Evolutionary conservation across 257 asterid species (phyloP).

Genomic region (Plantago ovata): DNA sequence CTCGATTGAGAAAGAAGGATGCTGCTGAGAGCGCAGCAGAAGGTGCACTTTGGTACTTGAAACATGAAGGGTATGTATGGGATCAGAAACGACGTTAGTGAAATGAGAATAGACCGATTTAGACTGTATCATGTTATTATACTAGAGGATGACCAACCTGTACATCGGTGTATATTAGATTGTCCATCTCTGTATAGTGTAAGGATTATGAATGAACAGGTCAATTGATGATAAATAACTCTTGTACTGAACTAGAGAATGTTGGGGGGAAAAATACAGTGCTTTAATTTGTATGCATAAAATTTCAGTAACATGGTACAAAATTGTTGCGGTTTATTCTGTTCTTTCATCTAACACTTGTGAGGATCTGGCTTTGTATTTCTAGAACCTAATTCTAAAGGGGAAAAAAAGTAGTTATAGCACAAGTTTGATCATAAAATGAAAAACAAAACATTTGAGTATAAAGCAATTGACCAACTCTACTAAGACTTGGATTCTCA

Average conservation of each 20-base stretch:
- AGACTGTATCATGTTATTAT: background rate
- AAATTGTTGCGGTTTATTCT: too few species aligned
- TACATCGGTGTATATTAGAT: background rate
- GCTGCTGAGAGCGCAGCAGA: conserved; percentile 82
- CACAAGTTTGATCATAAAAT: background rate
- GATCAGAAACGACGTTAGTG: conserved; percentile 16
- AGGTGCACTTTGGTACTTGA: conserved; percentile 74
- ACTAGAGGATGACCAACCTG: background rate
- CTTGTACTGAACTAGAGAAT: conserved; percentile 1
- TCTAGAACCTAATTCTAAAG: background rate
- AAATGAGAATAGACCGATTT: background rate
- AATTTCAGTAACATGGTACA: background rate
- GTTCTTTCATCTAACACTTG: background rate
- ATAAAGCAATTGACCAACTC: background rate
- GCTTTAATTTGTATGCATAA: background rate
- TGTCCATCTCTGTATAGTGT: background rate
- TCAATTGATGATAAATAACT: background rate
- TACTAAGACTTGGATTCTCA: background rate
- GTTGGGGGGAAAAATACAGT: background rate
- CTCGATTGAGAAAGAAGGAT: conserved; percentile 58
- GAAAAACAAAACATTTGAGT: background rate
- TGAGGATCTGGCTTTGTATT: background rate
- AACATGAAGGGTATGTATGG: conserved; percentile 46
- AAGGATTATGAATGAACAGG: background rate
- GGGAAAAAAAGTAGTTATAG: background rate